A percentile compares a stretch with the other conserved stretches of the same genome.
Conservation (phyloP, 1,284 basidiomycete species). For the Pterulicium gracile region DNA sequence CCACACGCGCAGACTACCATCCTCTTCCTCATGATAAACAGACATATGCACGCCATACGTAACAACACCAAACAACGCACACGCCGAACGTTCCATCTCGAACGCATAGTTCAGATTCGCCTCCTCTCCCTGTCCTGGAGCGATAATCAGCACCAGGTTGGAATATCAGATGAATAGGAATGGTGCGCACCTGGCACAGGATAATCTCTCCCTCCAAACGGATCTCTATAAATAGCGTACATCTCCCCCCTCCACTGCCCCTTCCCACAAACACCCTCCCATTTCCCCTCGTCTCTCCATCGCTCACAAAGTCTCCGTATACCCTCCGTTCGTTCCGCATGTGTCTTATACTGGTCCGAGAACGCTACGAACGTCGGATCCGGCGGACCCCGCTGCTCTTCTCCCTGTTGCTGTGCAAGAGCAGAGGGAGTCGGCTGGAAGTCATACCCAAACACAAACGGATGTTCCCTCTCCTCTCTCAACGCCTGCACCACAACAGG, state of each 20-base stretch:
- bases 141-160: too few relatives aligned
- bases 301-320: not conserved
- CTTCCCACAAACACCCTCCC: constrained; percentile 56
- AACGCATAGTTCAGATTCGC: constrained; percentile 59
- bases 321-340: not conserved
- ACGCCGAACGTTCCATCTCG: constrained; percentile 82
- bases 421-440: too few relatives aligned
- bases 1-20: constrained; percentile 63
- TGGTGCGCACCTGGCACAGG: constrained; percentile 18
- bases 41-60: constrained; percentile 88
- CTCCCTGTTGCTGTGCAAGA: too few relatives aligned
- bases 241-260: constrained; percentile 77
- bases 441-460: not conserved
- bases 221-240: constrained; percentile 74
- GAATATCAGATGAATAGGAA: too few relatives aligned
- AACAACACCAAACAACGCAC: constrained; percentile 80
- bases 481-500: not conserved
- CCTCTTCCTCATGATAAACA: constrained; percentile 39
- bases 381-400: too few relatives aligned
- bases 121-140: constrained; percentile 7
- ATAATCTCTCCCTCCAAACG: constrained; percentile 45
- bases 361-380: not conserved
- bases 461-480: not conserved
- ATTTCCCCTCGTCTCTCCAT: constrained; percentile 20
- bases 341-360: not conserved